Conservation (phyloP, 331 rosid species). For the Acacia pycnantha region DNA sequence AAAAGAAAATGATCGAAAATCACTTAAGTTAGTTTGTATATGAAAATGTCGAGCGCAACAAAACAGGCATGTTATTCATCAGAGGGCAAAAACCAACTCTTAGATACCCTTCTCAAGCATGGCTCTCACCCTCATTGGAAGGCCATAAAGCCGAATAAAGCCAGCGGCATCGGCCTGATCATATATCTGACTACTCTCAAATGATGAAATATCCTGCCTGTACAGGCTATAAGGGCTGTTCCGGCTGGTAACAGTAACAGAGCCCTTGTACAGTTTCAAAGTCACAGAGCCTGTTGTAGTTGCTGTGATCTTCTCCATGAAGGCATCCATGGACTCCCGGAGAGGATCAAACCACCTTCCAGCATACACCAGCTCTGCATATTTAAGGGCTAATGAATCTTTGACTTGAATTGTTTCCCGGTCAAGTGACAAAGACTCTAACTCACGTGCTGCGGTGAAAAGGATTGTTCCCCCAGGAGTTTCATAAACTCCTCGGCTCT, state of each 20-base stretch:
- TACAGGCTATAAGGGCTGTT: slow-evolving; percentile 75
- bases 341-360: slow-evolving; percentile 98
- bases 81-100: slow-evolving; percentile 12
- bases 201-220: slow-evolving; percentile 89
- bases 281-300: slow-evolving; percentile 82
- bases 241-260: slow-evolving; percentile 64
- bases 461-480: slow-evolving; percentile 98
- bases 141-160: slow-evolving; percentile 91
- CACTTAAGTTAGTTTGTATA: too few species aligned
- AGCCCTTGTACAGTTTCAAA: slow-evolving; percentile 77
- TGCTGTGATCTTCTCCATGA: slow-evolving; percentile 83
- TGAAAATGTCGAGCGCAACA: not conserved
- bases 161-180: slow-evolving; percentile 98
- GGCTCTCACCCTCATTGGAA: slow-evolving; percentile 84
- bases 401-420: slow-evolving; percentile 79
- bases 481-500: slow-evolving; percentile 93
- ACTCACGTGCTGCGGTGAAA: slow-evolving; percentile 69
- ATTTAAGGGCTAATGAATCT: slow-evolving; percentile 76
- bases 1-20: too few species aligned
- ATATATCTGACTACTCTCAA: slow-evolving; percentile 80
- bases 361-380: slow-evolving; percentile 93
- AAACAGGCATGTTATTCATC: not conserved
- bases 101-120: slow-evolving; percentile 70
- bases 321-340: slow-evolving; percentile 79
- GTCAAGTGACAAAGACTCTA: slow-evolving; percentile 81